phyloP scores from a whole-genome alignment of 208 protist species.

The Trypanosoma melophagium region DNA sequence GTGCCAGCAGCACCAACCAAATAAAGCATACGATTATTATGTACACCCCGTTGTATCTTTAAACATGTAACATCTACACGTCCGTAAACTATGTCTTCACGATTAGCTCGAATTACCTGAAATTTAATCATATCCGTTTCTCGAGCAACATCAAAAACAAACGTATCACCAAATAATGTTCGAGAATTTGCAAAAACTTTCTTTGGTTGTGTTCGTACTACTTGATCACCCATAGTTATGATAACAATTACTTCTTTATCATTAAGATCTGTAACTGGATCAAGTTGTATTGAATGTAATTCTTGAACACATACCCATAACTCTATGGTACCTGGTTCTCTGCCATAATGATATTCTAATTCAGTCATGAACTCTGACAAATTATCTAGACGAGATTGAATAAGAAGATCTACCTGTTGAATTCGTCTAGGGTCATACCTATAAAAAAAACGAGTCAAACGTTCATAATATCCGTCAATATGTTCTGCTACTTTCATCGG shows the following conservation, averaged over 20 bases:
- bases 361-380: constrained; percentile 73
- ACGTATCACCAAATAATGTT: constrained; percentile 57
- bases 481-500: constrained; percentile 33
- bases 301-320: constrained; percentile 50
- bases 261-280: constrained; percentile 40
- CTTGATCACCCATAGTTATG: constrained; percentile 64
- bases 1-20: constrained; percentile 71
- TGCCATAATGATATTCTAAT: constrained; percentile 67
- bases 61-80: constrained; percentile 78
- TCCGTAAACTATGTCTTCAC: constrained; percentile 61
- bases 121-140: constrained; percentile 83
- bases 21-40: constrained; percentile 53
- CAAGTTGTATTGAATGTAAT: constrained; percentile 46
- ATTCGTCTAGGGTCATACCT: constrained; percentile 71
- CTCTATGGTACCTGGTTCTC: constrained; percentile 67
- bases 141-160: constrained; percentile 73
- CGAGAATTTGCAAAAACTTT: constrained; percentile 45
- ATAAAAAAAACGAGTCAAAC: constrained; percentile 70
- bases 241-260: constrained; percentile 51
- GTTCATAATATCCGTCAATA: constrained; percentile 69
- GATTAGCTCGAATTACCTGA: constrained; percentile 53
- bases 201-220: constrained; percentile 42
- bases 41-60: constrained; percentile 61
- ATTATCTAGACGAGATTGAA: constrained; percentile 37
- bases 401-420: constrained; percentile 56